These are phyloP conservation scores for Papiliotrema flavescens DNA, from an alignment of 1,284 basidiomycete species.

Conservation along the genomic window DNA sequence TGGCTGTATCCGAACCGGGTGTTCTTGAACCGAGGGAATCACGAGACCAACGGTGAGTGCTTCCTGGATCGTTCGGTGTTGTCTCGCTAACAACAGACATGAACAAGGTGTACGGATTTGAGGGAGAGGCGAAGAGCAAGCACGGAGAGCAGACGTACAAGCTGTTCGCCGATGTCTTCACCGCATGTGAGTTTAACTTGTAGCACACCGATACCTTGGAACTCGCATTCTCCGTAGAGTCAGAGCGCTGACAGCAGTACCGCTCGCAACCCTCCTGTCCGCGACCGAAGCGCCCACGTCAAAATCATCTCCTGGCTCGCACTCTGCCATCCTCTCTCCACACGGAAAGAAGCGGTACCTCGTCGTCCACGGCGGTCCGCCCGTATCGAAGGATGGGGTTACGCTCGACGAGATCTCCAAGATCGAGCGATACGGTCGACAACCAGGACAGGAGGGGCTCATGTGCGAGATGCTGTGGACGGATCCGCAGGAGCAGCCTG, in stretches of 20 bases:
- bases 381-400: constrained; percentile 92
- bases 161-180: constrained; percentile 90
- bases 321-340: constrained; percentile 67
- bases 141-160: constrained; percentile 84
- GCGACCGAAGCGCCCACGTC: constrained; percentile 62
- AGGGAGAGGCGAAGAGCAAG: constrained; percentile 94
- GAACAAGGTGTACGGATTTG: constrained; percentile 83
- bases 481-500: constrained; percentile 84
- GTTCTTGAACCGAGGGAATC: constrained; percentile 93
- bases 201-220: background rate
- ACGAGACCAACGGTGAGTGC: constrained; percentile 69
- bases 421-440: constrained; percentile 74
- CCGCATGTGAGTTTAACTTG: constrained; percentile 61
- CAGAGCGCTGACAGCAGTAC: constrained; percentile 57
- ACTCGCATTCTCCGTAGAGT: no score
- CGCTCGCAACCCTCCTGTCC: constrained; percentile 79
- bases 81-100: constrained; percentile 55
- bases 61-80: background rate
- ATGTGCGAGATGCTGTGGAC: constrained; percentile 91
- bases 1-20: constrained; percentile 87
- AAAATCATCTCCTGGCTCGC: constrained; percentile 45
- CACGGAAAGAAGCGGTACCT: constrained; percentile 86
- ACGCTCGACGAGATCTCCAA: constrained; percentile 87
- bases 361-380: constrained; percentile 84
- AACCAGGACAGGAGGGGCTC: constrained; percentile 91